phyloP scores from a whole-genome alignment of 192 early-diverging fungal genomes.

The Lobulomyces angularis region DNA sequence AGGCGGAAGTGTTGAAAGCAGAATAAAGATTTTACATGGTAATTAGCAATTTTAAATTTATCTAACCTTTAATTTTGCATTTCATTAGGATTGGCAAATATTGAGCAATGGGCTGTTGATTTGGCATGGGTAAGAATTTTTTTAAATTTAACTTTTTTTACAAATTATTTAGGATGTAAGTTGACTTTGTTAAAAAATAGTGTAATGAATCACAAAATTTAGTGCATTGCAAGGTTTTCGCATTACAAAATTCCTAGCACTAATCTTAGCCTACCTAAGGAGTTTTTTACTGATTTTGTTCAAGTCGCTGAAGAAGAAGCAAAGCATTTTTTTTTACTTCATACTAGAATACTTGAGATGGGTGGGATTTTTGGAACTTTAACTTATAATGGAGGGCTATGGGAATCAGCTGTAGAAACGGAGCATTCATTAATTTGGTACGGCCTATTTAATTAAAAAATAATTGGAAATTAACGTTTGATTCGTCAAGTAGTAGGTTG shows the following conservation, averaged over 20 bases:
- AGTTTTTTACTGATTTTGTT: constrained; percentile 41
- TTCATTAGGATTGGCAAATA: constrained; percentile 44
- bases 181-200: neutral
- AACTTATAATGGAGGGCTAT: constrained; percentile 44
- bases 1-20: constrained; percentile 24
- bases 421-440: constrained; percentile 23
- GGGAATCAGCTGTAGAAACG: constrained; percentile 56
- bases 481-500: no score
- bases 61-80: constrained; percentile 33
- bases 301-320: constrained; percentile 53
- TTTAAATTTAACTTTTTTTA: constrained; percentile 1
- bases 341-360: constrained; percentile 29
- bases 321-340: constrained; percentile 43
- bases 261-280: constrained; percentile 20
- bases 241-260: neutral
- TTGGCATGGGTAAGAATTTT: constrained; percentile 37
- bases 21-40: constrained; percentile 6
- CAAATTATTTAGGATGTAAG: neutral
- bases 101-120: constrained; percentile 65
- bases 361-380: constrained; percentile 40
- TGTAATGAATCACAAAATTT: no score
- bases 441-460: no score
- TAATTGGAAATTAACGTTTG: no score
- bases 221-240: no score
- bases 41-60: neutral